phyloP scores from a whole-genome alignment of 257 asterid genomes.

The Osmanthus fragrans region DNA sequence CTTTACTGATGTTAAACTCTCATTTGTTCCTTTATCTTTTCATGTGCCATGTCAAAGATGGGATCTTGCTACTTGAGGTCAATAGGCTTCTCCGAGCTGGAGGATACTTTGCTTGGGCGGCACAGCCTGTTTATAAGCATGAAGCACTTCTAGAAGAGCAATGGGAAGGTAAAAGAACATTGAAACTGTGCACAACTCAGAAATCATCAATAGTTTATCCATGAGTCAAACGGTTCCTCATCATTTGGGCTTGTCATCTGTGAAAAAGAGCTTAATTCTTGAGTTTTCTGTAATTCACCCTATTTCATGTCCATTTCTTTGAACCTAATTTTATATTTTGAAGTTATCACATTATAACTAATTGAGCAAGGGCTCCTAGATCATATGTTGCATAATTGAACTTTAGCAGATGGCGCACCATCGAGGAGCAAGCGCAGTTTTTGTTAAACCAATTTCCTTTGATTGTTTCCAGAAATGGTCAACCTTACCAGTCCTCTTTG shows the following conservation, averaged over 20 bases:
- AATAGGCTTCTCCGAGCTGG: conserved; percentile 93
- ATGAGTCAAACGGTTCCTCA: background rate
- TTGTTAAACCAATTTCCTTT: conserved; percentile 14
- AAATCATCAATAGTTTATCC: background rate
- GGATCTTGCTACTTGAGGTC: conserved; percentile 91
- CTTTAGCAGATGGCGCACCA: conserved; percentile 1
- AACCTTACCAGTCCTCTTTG: conserved; percentile 83
- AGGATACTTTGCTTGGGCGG: conserved; percentile 97
- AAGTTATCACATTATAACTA: conserved; percentile 8
- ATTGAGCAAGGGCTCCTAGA: background rate
- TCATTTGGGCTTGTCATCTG: conserved; percentile 14
- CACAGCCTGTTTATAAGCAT: conserved; percentile 96
- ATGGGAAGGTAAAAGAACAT: conserved; percentile 72
- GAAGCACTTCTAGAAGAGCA: conserved; percentile 78
- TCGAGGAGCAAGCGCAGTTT: conserved; percentile 10
- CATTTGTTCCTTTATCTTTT: conserved; percentile 14
- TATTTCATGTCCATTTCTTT: background rate
- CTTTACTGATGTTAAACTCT: conserved; percentile 5
- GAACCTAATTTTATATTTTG: background rate
- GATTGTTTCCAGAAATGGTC: conserved; percentile 66
- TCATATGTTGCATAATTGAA: background rate
- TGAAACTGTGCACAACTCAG: conserved; percentile 6
- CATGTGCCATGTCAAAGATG: conserved; percentile 48
- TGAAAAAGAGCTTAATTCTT: background rate
- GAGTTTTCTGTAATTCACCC: background rate